These are phyloP conservation scores for Pyrenula aspistea DNA, from an alignment of 495 filamentous ascomycete genomes.

Conservation along the genomic window DNA sequence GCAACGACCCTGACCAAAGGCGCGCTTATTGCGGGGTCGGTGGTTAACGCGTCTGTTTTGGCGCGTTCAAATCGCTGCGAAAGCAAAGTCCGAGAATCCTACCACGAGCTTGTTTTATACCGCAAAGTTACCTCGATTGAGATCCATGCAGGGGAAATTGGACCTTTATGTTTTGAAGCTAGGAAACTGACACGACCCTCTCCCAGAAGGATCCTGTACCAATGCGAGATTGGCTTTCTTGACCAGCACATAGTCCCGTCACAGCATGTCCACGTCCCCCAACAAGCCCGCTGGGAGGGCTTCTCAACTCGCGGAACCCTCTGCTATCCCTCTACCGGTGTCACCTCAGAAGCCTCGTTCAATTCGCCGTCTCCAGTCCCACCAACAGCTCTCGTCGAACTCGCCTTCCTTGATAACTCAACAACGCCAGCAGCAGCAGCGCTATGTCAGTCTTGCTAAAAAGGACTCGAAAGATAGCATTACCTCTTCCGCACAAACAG, in stretches of 20 bases:
- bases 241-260: neutral
- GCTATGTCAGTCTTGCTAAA: constrained; percentile 11
- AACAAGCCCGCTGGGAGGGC: neutral
- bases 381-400: constrained; percentile 33
- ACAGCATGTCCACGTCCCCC: neutral
- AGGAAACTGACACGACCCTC: neutral
- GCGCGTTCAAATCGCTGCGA: neutral
- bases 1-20: too few species aligned
- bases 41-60: neutral
- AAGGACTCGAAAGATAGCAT: constrained; percentile 7
- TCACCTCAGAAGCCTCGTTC: constrained; percentile 36
- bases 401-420: constrained; percentile 32
- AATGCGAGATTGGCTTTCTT: neutral
- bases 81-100: neutral
- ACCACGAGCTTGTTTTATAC: neutral
- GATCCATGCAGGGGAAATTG: neutral
- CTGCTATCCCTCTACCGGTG: constrained; percentile 23
- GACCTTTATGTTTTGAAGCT: neutral
- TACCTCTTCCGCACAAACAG: constrained; percentile 12
- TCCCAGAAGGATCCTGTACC: too few species aligned
- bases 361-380: constrained; percentile 41
- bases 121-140: neutral
- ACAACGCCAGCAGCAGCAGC: constrained; percentile 25
- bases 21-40: neutral
- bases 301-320: constrained; percentile 6